A percentile compares a stretch with the other conserved stretches of the same genome.
Conservation (phyloP, 148 eudicot species). For the Cornus florida region DNA sequence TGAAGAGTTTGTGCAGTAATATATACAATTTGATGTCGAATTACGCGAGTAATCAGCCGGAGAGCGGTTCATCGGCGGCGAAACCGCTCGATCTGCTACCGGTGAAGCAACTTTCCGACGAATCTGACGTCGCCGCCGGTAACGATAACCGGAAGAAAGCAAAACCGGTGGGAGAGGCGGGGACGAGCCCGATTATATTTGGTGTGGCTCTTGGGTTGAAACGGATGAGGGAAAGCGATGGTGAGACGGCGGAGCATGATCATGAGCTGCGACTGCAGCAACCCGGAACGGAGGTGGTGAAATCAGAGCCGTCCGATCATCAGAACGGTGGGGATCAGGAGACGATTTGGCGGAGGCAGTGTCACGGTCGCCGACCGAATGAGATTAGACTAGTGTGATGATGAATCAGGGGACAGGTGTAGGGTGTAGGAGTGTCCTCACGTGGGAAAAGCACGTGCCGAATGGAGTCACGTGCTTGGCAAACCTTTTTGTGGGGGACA, state of each 20-base stretch:
- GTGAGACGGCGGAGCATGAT: constrained; percentile 26
- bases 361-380: constrained; percentile 14
- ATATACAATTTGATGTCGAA: constrained; percentile 68
- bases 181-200: constrained; percentile 42
- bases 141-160: neutral
- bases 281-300: constrained; percentile 38
- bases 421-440: constrained; percentile 7
- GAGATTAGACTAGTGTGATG: neutral
- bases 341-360: constrained; percentile 31
- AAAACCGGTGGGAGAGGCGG: constrained; percentile 26
- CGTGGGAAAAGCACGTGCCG: constrained; percentile 17
- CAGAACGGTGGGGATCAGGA: constrained; percentile 26
- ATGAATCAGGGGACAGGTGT: neutral
- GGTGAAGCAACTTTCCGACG: constrained; percentile 17
- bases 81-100: constrained; percentile 57
- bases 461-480: constrained; percentile 13
- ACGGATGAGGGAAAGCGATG: constrained; percentile 44
- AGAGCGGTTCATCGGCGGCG: constrained; percentile 3
- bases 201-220: constrained; percentile 69
- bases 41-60: constrained; percentile 20
- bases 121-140: constrained; percentile 9
- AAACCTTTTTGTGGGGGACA: constrained; percentile 15
- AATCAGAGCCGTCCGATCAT: constrained; percentile 65
- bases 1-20: constrained; percentile 71
- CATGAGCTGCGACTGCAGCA: constrained; percentile 44